These are phyloP conservation scores for Boletus rex-veris DNA, from an alignment of 768 basidiomycete genomes.

Conservation along the genomic window DNA sequence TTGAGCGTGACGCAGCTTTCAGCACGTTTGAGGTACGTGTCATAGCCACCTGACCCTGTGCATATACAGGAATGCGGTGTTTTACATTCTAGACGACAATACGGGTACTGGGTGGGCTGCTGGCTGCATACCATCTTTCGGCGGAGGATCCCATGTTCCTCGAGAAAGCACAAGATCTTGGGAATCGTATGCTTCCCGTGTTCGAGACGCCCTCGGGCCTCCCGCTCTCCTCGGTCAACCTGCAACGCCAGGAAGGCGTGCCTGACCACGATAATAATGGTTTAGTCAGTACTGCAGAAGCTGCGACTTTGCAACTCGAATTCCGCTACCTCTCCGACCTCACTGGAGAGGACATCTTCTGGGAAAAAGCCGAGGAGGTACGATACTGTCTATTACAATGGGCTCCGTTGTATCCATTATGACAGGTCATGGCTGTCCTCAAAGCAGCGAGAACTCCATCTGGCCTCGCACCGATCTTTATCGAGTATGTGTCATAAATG, in stretches of 20 bases:
- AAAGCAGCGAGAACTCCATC: slow-evolving; percentile 58
- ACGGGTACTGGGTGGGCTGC: slow-evolving; percentile 83
- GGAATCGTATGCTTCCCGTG: slow-evolving; percentile 75
- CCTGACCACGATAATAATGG: slow-evolving; percentile 56
- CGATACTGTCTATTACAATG: not conserved
- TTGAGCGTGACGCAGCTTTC: slow-evolving; percentile 74
- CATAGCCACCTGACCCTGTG: not conserved
- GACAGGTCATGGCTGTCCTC: slow-evolving; percentile 67
- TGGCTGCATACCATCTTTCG: slow-evolving; percentile 82
- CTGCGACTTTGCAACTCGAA: slow-evolving; percentile 87
- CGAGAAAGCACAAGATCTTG: slow-evolving; percentile 76
- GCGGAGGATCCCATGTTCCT: slow-evolving; percentile 65
- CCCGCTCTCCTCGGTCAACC: slow-evolving; percentile 77
- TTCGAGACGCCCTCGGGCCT: slow-evolving; percentile 83
- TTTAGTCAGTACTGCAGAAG: slow-evolving; percentile 78
- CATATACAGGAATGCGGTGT: slow-evolving; percentile 3
- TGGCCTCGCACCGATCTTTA: slow-evolving; percentile 80
- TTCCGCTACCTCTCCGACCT: slow-evolving; percentile 82
- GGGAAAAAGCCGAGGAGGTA: slow-evolving; percentile 77
- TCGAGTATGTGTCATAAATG: slow-evolving; percentile 52
- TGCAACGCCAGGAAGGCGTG: slow-evolving; percentile 57
- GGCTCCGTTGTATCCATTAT: not conserved
- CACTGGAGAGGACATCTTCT: slow-evolving; percentile 75
- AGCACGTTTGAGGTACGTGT: slow-evolving; percentile 85
- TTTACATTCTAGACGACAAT: slow-evolving; percentile 70